phyloP scores from a whole-genome alignment of 306 rosid species.

The Hippophae gyantsensis region DNA sequence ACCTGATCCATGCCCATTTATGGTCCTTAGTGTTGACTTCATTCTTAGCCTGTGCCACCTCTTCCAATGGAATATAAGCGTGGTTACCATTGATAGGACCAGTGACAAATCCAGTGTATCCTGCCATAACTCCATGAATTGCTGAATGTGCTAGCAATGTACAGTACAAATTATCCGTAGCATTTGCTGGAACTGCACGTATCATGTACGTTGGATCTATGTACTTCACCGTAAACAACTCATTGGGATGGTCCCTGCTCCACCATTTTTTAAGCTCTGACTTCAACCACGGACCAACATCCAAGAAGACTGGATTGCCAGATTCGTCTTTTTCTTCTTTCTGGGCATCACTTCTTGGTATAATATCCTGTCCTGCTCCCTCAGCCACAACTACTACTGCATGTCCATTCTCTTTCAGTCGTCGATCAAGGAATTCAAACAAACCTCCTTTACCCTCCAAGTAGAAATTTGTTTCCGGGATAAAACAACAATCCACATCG shows the following conservation, averaged over 20 bases:
- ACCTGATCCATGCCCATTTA: conserved; percentile 93
- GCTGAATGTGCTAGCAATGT: conserved; percentile 80
- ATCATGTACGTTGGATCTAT: conserved; percentile 92
- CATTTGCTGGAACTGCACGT: conserved; percentile 77
- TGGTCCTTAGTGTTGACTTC: conserved; percentile 52
- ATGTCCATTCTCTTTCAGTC: conserved; percentile 54
- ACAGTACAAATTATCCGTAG: conserved; percentile 65
- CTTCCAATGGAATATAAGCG: conserved; percentile 74
- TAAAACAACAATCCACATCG: conserved; percentile 79
- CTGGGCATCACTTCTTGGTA: conserved; percentile 54
- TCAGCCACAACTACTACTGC: conserved; percentile 83
- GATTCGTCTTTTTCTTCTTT: conserved; percentile 66
- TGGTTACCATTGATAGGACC: conserved; percentile 63
- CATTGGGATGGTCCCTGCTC: conserved; percentile 47
- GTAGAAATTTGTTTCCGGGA: conserved; percentile 61
- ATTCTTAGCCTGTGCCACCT: conserved; percentile 57
- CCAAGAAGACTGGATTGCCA: conserved; percentile 61
- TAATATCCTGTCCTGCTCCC: conserved; percentile 74
- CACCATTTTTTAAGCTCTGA: conserved; percentile 77
- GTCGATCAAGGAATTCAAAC: conserved; percentile 46
- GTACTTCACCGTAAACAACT: conserved; percentile 55
- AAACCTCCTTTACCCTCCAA: conserved; percentile 84
- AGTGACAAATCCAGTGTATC: conserved; percentile 71
- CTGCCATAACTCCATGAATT: conserved; percentile 83
- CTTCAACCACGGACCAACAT: conserved; percentile 77